Evolutionary conservation across 2,329 filamentous ascomycete genomes (phyloP).

Genomic region (Xylariaceae sp.): DNA sequence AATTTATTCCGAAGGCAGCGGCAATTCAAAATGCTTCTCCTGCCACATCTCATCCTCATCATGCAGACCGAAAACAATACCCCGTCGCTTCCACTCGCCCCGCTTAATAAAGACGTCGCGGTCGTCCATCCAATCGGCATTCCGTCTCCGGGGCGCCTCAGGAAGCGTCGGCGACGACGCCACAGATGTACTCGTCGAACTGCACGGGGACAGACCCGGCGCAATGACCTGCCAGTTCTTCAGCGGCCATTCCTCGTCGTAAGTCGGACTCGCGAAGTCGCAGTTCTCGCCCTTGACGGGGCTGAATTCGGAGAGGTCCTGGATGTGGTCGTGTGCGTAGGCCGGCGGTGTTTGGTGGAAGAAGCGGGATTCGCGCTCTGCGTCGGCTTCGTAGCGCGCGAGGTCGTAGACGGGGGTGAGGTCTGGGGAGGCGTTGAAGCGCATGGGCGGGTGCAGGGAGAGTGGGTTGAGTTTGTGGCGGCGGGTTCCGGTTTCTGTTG

Average conservation of each 20-base stretch:
- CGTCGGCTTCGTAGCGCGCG: conserved; percentile 22
- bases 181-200: conserved; percentile 18
- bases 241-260: conserved; percentile 29
- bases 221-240: conserved; percentile 33
- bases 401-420: conserved; percentile 28
- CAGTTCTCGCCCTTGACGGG: conserved; percentile 28
- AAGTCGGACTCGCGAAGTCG: conserved; percentile 16
- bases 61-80: conserved; percentile 32
- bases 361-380: conserved; percentile 26
- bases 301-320: conserved; percentile 25
- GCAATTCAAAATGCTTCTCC: conserved; percentile 30
- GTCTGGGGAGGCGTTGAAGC: conserved; percentile 30
- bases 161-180: conserved; percentile 19
- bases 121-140: conserved; percentile 28
- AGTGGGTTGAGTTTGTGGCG: conserved; percentile 27
- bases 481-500: conserved; percentile 19
- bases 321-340: conserved; percentile 24
- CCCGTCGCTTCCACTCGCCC: conserved; percentile 33
- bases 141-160: conserved; percentile 20
- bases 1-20: conserved; percentile 24
- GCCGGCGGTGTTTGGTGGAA: conserved; percentile 21
- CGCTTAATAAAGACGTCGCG: conserved; percentile 30
- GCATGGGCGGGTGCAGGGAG: conserved; percentile 31
- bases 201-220: conserved; percentile 22
- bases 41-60: conserved; percentile 23